phyloP scores from a whole-genome alignment of 2,329 filamentous ascomycete species.

The Tolypocladium ovalisporum region DNA sequence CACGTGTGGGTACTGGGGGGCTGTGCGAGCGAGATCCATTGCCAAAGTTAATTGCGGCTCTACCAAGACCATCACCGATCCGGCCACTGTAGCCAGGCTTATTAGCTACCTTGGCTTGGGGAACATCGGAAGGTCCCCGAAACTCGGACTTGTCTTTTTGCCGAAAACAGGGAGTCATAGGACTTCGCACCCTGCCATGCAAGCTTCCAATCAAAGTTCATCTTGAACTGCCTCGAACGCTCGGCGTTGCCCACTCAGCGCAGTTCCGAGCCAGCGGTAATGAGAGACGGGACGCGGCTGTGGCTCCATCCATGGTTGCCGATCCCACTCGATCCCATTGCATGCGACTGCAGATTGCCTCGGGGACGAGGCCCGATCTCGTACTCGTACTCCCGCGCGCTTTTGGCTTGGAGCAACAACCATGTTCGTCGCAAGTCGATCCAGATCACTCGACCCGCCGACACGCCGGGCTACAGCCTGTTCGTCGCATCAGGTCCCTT shows the following conservation, averaged over 20 bases:
- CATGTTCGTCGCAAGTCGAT: neutral
- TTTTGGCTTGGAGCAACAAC: neutral
- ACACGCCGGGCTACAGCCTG: neutral
- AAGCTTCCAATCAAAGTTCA: neutral
- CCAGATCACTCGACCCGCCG: neutral
- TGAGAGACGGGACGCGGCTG: neutral
- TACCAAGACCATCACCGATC: neutral
- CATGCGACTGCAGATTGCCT: neutral
- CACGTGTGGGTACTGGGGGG: too few relatives aligned
- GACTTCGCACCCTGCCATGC: neutral
- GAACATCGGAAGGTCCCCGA: neutral
- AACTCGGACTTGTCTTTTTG: neutral
- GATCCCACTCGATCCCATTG: neutral
- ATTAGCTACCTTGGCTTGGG: neutral
- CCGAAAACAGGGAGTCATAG: neutral
- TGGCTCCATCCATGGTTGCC: neutral
- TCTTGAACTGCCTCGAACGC: neutral
- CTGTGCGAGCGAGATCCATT: neutral
- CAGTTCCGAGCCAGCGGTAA: neutral
- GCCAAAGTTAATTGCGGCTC: neutral
- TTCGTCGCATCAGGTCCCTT: neutral
- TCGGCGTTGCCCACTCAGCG: neutral
- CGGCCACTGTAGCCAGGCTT: neutral
- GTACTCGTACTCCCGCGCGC: neutral
- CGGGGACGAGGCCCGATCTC: neutral